phyloP scores from a whole-genome alignment of 805 yeast genomes.

The Wickerhamiella dianesei region DNA sequence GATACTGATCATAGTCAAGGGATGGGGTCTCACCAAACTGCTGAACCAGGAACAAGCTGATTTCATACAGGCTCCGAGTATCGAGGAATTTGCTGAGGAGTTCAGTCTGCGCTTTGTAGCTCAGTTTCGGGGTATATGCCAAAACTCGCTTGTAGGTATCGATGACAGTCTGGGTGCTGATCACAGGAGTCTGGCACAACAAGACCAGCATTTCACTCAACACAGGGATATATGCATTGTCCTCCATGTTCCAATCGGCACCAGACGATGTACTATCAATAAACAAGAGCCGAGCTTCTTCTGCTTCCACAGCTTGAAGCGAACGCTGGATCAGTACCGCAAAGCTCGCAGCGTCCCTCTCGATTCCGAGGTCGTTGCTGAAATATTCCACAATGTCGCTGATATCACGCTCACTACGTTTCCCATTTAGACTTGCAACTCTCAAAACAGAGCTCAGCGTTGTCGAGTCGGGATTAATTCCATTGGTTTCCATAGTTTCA shows the following conservation, averaged over 20 bases:
- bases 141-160: slow-evolving; percentile 32
- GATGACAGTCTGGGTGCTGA: slow-evolving; percentile 21
- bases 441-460: slow-evolving; percentile 19
- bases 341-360: slow-evolving; percentile 28
- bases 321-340: slow-evolving; percentile 27
- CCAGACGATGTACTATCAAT: slow-evolving; percentile 28
- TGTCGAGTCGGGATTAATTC: slow-evolving; percentile 16
- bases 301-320: slow-evolving; percentile 21
- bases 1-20: slow-evolving; percentile 21
- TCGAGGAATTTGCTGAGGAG: slow-evolving; percentile 29
- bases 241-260: slow-evolving; percentile 33
- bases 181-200: slow-evolving; percentile 20
- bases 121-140: slow-evolving; percentile 28
- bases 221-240: slow-evolving; percentile 14
- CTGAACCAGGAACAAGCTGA: slow-evolving; percentile 30
- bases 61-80: slow-evolving; percentile 26
- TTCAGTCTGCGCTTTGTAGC: slow-evolving; percentile 29
- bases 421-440: slow-evolving; percentile 20
- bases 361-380: slow-evolving; percentile 23
- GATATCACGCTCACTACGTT: slow-evolving; percentile 18
- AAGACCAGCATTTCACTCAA: slow-evolving; percentile 23
- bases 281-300: slow-evolving; percentile 26
- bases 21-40: slow-evolving; percentile 29
- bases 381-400: slow-evolving; percentile 22
- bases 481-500: slow-evolving; percentile 13